These are phyloP conservation scores for Annulohypoxylon maeteangense DNA, from an alignment of 495 filamentous ascomycete genomes.

Conservation along the genomic window DNA sequence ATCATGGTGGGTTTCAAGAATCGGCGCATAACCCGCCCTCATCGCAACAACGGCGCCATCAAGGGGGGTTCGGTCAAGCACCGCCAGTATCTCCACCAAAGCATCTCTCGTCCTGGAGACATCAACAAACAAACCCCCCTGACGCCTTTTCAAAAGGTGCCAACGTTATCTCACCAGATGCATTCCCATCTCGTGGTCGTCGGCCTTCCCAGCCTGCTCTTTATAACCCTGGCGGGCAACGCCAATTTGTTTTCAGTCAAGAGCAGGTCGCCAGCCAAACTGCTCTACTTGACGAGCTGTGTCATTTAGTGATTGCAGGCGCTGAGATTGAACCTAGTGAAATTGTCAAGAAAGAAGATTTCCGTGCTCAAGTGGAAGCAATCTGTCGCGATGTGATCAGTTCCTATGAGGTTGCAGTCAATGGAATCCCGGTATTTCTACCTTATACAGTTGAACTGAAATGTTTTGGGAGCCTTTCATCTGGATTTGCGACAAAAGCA, in stretches of 20 bases:
- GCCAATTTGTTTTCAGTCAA: constrained; percentile 29
- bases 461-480: constrained; percentile 77
- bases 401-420: constrained; percentile 56
- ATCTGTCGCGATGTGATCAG: constrained; percentile 65
- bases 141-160: constrained; percentile 30
- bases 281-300: constrained; percentile 58
- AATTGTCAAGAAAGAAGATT: constrained; percentile 68
- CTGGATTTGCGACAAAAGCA: constrained; percentile 76
- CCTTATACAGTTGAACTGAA: constrained; percentile 65
- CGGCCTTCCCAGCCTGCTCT: constrained; percentile 29
- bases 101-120: constrained; percentile 35
- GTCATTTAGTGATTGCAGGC: constrained; percentile 51
- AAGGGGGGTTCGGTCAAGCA: constrained; percentile 8
- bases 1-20: constrained; percentile 11
- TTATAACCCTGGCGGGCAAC: constrained; percentile 31
- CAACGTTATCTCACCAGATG: constrained; percentile 32
- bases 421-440: constrained; percentile 54
- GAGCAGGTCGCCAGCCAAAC: constrained; percentile 58
- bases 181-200: constrained; percentile 35
- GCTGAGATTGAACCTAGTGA: constrained; percentile 65
- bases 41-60: constrained; percentile 20
- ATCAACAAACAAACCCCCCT: constrained; percentile 12
- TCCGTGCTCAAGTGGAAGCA: constrained; percentile 66
- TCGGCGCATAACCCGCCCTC: not conserved
- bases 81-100: constrained; percentile 16